Base-by-base conservation (phyloP, 2,329 filamentous ascomycete genomes). In the Scorias spongiosa region DNA sequence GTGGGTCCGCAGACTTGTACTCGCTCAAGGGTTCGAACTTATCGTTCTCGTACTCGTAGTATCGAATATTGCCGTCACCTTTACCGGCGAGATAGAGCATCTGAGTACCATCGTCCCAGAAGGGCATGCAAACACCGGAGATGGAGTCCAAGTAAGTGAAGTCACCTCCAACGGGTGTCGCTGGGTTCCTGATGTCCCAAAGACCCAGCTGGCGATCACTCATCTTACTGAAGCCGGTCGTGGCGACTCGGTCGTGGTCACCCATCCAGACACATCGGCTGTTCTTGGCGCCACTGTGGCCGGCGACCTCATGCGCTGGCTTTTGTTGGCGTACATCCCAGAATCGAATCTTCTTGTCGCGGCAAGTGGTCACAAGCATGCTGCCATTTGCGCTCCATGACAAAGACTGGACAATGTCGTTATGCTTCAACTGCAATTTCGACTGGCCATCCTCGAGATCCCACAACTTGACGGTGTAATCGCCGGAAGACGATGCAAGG, bases 41-140 rank as follows among this genome's bases (percentile, higher is more conserved):
- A 72, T 96, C 89, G 66, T 96, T 93, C 61, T 93, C 84, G 59
- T 93, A 93, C 66, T 98, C 91, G 63, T 84, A 98, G 73, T 98
- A 98, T 51, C 91, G 88, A 60, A 98, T 98, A 66, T 98, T 98
- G 58, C 91, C 91, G 61, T 98, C 91, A 65, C 89, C 91, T 71
- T 96, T 96, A 61, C 91, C 91, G 57, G 91, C 91, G 60, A 98
- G 75, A 66, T 95, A 98, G 58, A 98, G 71, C 62, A 86, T 93
- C 67, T 91, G 87, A 42, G 85, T 94, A 48, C 88, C 86, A 48
- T 96, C 89, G 62, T 98, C 91, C 91, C 91, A 98, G 76, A 98
- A 96, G 29, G 91, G 91, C 85, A 98, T 95, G 74, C 87, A 93
- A 47, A 98, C 88, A 62, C 91, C 91, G 39, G 89, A 95, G 57